Base-by-base conservation (phyloP, 768 basidiomycete species). In the Leucocoprinus sp. region DNA sequence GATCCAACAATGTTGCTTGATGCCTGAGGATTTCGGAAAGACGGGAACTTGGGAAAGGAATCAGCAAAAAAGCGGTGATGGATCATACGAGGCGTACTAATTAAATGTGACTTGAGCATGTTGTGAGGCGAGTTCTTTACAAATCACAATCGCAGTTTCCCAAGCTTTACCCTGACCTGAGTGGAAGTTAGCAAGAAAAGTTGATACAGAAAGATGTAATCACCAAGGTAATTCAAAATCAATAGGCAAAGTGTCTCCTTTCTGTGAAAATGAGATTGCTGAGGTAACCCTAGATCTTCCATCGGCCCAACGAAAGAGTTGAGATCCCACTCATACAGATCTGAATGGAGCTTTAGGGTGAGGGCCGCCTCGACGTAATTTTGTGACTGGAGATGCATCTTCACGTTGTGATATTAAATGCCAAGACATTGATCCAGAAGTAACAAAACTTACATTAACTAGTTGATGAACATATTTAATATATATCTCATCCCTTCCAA, bases 391-490 rank as follows among this genome's bases (percentile, higher is more conserved):
- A 92, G 67, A 57, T 90, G 90, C 74, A 88, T 88, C 87, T 91
- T 53, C 37, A 48, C 45, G 22, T 48, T 17, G 18, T 9, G 2
- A 18, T 27, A 34, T 64, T 38, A 61, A 55, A 8, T 21, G 24
- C 40, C 29, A 42, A 49, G 47, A 28, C 42, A n/a, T 31, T 33
- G 9, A 22, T 15, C 5, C 34, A 41, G 26, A 22, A 2, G 40
- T 46, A 45, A 50, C n/a, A 19, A n/a, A 36, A 55, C 82, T 54
- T 57, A 93, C 88, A 55, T 90, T 87, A 41, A 95, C 90, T 19
- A 96, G 80, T 58, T 93, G 90, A 58, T 96, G 91, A 18, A 95
- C 87, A 60, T 95, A 95, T 74, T 93, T 90, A 63, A 93, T 87
- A 56, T 93, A 95, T 49, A 96, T 92, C 58, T 93, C 92, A 56